Base-by-base conservation (phyloP, 2,329 filamentous ascomycete species). In the Trichophyton schoenleinii region DNA sequence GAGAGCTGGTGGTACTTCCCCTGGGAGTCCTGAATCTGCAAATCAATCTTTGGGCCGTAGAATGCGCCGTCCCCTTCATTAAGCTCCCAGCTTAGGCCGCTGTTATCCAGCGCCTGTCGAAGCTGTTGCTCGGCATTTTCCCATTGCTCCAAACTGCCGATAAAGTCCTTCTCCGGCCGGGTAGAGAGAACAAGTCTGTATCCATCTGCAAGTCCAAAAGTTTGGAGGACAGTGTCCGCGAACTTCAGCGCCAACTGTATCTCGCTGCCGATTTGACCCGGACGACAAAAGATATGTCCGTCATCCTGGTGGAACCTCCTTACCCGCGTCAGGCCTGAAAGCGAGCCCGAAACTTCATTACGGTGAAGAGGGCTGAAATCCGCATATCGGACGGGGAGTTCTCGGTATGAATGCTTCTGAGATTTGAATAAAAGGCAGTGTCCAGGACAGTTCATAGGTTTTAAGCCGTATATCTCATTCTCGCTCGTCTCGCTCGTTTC, bases 371-470 rank as follows among this genome's bases (percentile, higher is more conserved):
- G 84, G 68, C 88, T 89, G 70, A 95, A 95, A 72, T 95, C 91
- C 61, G 90, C 89, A 73, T 89, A 90, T 68, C 90, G 85, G 64
- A 95, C 81, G 0, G 91, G 90, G 18, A 95, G 77, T 65, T 95
- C 88, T 65, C 87, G 83, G 73, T 92, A 92, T 67, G 86, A 90
- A 63, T 85, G 84, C 62, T 81, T 80, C 66, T 86, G 82, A 55
- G 86, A 86, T 63, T 83, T 86, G 71, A 95, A 95, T 64, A 95
- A 82, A 65, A 95, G 78, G 71, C 89, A 95, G 73, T 95, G 90
- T 2, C 89, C 90, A 0, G 90, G 90, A 70, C 90, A 95, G 71
- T 95, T 95, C 90, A 95, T 95, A 13, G 90, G 90, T 73, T 95
- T 95, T 67, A 95, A 77, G 18, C 88, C 89, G 73, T 89, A 95